phyloP scores from a whole-genome alignment of 495 filamentous ascomycete genomes.

The Echria macrotheca region DNA sequence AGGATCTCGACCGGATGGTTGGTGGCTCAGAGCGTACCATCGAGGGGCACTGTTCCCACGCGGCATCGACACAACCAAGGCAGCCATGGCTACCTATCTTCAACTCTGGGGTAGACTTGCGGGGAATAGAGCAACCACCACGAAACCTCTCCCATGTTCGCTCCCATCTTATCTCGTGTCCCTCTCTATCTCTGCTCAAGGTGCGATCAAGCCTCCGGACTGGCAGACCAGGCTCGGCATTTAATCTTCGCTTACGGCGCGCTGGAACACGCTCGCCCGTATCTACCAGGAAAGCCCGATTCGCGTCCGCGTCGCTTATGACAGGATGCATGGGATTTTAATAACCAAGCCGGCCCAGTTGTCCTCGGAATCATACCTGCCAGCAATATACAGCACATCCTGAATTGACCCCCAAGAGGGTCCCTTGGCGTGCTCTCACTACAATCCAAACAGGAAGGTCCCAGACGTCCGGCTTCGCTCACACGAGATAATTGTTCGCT shows the following conservation, averaged over 20 bases:
- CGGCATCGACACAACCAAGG: neutral
- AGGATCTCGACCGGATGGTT: too few species aligned
- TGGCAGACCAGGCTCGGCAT: neutral
- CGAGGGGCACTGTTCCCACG: neutral
- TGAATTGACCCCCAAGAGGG: too few species aligned
- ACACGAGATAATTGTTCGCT: constrained; percentile 1
- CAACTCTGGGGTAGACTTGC: too few species aligned
- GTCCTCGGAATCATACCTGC: too few species aligned
- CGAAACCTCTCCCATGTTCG: neutral
- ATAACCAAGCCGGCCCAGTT: constrained; percentile 3
- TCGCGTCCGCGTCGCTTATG: constrained; percentile 9
- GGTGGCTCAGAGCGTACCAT: too few species aligned
- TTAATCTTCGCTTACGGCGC: constrained; percentile 10
- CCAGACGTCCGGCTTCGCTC: too few species aligned
- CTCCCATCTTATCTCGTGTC: neutral
- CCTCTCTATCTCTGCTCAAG: neutral
- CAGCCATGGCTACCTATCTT: too few species aligned
- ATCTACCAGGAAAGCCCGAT: constrained; percentile 5
- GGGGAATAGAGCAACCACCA: too few species aligned
- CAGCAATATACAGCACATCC: too few species aligned
- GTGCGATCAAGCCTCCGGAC: neutral
- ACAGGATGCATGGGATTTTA: constrained; percentile 4
- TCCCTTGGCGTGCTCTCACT: too few species aligned
- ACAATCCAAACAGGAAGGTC: constrained; percentile 3
- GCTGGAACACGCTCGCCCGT: neutral